Evolutionary conservation across 2,329 filamentous ascomycete genomes (phyloP).

Genomic region (Aspergillus pseudoterreus): DNA sequence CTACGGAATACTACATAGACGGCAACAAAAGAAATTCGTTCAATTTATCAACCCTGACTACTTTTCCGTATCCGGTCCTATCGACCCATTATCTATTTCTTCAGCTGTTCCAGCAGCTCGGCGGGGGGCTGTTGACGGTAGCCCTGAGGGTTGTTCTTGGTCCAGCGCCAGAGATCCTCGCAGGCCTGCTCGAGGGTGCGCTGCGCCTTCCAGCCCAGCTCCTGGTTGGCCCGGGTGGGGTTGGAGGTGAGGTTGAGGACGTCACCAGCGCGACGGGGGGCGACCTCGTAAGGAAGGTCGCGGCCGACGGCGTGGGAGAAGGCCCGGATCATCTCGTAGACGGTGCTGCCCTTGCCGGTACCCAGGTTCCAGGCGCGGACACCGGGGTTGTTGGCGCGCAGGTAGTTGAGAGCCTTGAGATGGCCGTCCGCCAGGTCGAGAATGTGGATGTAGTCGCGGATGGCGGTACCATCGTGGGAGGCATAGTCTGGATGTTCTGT

Average conservation of each 20-base stretch:
- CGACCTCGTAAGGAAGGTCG: conserved; percentile 82
- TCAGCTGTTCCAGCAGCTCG: conserved; percentile 62
- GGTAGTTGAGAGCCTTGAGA: conserved; percentile 65
- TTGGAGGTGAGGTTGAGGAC: conserved; percentile 94
- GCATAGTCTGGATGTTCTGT: conserved; percentile 65
- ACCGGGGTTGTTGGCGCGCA: conserved; percentile 62
- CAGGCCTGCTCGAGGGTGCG: conserved; percentile 89
- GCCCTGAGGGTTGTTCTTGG: conserved; percentile 91
- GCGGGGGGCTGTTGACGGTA: conserved; percentile 89
- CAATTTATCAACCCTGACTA: conserved; percentile 20
- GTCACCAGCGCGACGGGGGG: conserved; percentile 76
- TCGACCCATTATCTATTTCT: conserved; percentile 27
- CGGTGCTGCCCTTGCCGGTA: conserved; percentile 89
- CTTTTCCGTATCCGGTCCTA: neutral
- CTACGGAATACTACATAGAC: neutral
- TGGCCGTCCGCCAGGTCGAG: conserved; percentile 50
- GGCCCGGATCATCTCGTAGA: conserved; percentile 95
- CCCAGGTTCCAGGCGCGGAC: conserved; percentile 96
- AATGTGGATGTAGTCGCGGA: conserved; percentile 72
- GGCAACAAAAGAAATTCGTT: conserved; percentile 32
- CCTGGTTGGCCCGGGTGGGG: conserved; percentile 77
- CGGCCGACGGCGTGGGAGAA: conserved; percentile 85
- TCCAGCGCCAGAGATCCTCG: conserved; percentile 94
- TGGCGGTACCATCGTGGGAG: conserved; percentile 46
- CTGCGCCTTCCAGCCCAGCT: conserved; percentile 90